Percentiles rank a stretch among this genome's conserved stretches.
Conservation (phyloP, 2,329 filamentous ascomycete genomes). For the Botrytis byssoidea region DNA sequence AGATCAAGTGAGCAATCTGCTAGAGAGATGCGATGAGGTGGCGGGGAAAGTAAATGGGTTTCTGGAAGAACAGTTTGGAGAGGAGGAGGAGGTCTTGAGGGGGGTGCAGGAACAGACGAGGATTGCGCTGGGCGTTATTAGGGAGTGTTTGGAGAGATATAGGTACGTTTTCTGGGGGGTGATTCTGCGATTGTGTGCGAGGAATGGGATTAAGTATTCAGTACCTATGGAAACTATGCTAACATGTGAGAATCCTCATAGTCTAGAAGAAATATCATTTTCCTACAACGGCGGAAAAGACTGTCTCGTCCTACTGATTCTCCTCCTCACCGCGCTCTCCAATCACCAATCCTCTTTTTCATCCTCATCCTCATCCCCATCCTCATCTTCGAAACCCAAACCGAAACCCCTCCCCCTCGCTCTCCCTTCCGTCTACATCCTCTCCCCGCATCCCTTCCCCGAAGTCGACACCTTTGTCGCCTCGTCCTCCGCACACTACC, state of each 20-base stretch:
- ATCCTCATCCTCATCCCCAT: neutral
- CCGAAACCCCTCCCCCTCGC: slow-evolving; percentile 40
- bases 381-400: slow-evolving; percentile 20
- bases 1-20: neutral
- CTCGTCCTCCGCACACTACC: slow-evolving; percentile 63
- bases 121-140: slow-evolving; percentile 69
- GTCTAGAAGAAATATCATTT: slow-evolving; percentile 75
- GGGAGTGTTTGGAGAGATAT: slow-evolving; percentile 73
- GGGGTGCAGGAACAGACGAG: slow-evolving; percentile 70
- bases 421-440: slow-evolving; percentile 85
- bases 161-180: slow-evolving; percentile 47
- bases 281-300: slow-evolving; percentile 99
- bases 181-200: neutral
- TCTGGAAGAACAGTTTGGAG: slow-evolving; percentile 31
- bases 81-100: slow-evolving; percentile 31
- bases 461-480: slow-evolving; percentile 85
- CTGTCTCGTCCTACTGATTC: slow-evolving; percentile 87
- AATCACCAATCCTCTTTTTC: slow-evolving; percentile 40
- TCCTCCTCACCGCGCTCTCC: slow-evolving; percentile 61
- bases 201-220: slow-evolving; percentile 9
- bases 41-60: slow-evolving; percentile 35
- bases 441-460: slow-evolving; percentile 77
- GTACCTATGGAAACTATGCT: neutral
- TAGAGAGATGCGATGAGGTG: slow-evolving; percentile 31
- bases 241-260: slow-evolving; percentile 40